Evolutionary conservation across 164 flowering plant species (phyloP), one percentile per base, ranked within the genome.

Genomic region (Kalanchoe fedtschenkoi): DNA sequence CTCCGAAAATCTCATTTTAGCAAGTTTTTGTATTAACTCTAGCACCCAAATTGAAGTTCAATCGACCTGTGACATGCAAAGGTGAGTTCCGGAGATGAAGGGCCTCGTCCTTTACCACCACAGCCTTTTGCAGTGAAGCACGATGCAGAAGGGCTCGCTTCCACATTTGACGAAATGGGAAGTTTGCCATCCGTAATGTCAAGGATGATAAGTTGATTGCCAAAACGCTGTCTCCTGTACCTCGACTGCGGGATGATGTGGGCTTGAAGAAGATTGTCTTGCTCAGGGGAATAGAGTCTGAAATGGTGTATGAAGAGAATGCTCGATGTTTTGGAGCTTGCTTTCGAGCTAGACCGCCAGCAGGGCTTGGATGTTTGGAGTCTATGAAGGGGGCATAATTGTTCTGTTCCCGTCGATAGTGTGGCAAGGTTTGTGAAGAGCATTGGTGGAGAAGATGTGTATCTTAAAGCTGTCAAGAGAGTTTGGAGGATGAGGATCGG

Each of bases 401-500:
- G 79, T 42, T 69, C 79, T 0, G 86, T 82, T 28, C 86, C 86
- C 0, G 79, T 81, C 56, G 83, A 76, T 28, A 75, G 85, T 62
- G 68, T 78, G 2, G 81, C 71, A 43, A 78, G 66, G 74, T 70
- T 44, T 60, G 51, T 82, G 72, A 65, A 53, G 26, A 80, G 62
- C 29, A 59, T 44, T 0, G 29, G 29, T 0, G 37, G 55, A 13
- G 66, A 46, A 0, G 37, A 33, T 0, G 63, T 60, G 71, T 87
- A 74, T 69, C 69, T 74, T 15, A 72, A 71, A 6, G 80, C 81
- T 6, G 76, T 86, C 24, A 60, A 73, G 72, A 74, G 81, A 62
- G 69, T 86, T 17, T 90, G 93, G 95, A 72, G 76, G 38, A 70
- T 60, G 3, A 81, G 84, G 58, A 59, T 87, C 34, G 80, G 69